phyloP scores from a whole-genome alignment of 441 rosid species.

The Erysimum cheiri region DNA sequence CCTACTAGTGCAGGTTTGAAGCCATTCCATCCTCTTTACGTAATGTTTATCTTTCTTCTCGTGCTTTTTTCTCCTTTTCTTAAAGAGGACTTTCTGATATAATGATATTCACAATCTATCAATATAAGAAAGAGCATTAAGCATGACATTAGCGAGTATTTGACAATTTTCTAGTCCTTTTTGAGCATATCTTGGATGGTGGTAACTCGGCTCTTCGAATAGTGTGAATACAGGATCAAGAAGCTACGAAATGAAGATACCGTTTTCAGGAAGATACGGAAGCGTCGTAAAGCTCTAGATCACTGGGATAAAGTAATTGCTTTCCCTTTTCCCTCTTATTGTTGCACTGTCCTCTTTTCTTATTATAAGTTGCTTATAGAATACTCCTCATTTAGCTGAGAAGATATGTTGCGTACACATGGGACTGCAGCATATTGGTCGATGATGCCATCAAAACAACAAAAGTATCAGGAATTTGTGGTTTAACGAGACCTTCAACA shows the following conservation, averaged over 20 bases:
- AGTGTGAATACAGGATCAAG: conserved; percentile 91
- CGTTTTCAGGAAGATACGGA: conserved; percentile 66
- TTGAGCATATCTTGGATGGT: conserved; percentile 22
- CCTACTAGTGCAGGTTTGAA: conserved; percentile 82
- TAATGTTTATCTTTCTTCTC: conserved; percentile 5
- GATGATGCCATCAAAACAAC: conserved; percentile 47
- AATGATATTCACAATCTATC: not conserved
- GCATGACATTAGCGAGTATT: conserved; percentile 6
- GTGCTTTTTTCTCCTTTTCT: conserved; percentile 1
- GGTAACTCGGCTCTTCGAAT: conserved; percentile 35
- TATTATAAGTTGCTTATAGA: conserved; percentile 33
- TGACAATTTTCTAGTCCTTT: not conserved
- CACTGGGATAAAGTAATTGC: conserved; percentile 84
- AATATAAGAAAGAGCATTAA: conserved; percentile 17
- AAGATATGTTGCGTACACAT: conserved; percentile 88
- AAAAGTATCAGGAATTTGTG: conserved; percentile 47
- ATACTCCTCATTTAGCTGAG: conserved; percentile 66
- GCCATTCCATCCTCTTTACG: conserved; percentile 32
- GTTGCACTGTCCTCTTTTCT: conserved; percentile 1
- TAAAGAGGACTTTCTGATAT: not conserved
- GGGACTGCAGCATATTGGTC: conserved; percentile 65
- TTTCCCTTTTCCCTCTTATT: conserved; percentile 19
- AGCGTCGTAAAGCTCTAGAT: conserved; percentile 74
- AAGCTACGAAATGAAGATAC: conserved; percentile 85
- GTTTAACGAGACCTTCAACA: conserved; percentile 50